Evolutionary conservation across 352 stramenopile genomes (phyloP).

Genomic region (Phytophthora foliorum): DNA sequence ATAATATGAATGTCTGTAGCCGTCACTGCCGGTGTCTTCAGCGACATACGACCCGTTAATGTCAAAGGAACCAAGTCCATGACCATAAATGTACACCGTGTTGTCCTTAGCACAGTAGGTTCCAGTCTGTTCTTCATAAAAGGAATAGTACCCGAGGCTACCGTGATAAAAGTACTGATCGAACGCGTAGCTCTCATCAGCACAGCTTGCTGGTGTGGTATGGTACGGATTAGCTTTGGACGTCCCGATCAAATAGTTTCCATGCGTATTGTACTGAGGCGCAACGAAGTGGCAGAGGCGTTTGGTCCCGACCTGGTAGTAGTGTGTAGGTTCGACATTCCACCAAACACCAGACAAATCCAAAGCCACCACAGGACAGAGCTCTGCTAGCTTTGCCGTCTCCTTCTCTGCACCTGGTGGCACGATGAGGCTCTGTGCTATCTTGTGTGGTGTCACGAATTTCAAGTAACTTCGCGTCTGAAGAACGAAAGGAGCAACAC

Average conservation of each 20-base stretch:
- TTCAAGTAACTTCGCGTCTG: slow-evolving; percentile 31
- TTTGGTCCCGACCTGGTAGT: slow-evolving; percentile 7
- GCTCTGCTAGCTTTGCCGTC: background rate
- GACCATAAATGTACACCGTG: background rate
- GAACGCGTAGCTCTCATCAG: slow-evolving; percentile 16
- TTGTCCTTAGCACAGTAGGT: background rate
- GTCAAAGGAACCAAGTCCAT: slow-evolving; percentile 3
- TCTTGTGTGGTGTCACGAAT: slow-evolving; percentile 34
- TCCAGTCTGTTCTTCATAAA: slow-evolving; percentile 14
- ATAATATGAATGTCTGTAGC: slow-evolving; percentile 1
- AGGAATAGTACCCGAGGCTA: slow-evolving; percentile 2
- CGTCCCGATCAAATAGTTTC: slow-evolving; percentile 16
- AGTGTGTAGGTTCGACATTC: slow-evolving; percentile 28
- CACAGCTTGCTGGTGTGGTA: slow-evolving; percentile 17
- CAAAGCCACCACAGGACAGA: slow-evolving; percentile 20
- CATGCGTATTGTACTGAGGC: slow-evolving; percentile 29
- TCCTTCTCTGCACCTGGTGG: slow-evolving; percentile 1
- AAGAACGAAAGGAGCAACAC: slow-evolving; percentile 23
- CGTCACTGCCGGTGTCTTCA: background rate
- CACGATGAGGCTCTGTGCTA: slow-evolving; percentile 21
- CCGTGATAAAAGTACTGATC: slow-evolving; percentile 28
- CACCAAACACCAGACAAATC: slow-evolving; percentile 23
- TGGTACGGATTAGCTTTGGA: slow-evolving; percentile 1
- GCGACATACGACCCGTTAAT: background rate
- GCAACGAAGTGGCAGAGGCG: slow-evolving; percentile 30